Evolutionary conservation across 345 rosid species (phyloP).

Genomic region (Salix dunnii): DNA sequence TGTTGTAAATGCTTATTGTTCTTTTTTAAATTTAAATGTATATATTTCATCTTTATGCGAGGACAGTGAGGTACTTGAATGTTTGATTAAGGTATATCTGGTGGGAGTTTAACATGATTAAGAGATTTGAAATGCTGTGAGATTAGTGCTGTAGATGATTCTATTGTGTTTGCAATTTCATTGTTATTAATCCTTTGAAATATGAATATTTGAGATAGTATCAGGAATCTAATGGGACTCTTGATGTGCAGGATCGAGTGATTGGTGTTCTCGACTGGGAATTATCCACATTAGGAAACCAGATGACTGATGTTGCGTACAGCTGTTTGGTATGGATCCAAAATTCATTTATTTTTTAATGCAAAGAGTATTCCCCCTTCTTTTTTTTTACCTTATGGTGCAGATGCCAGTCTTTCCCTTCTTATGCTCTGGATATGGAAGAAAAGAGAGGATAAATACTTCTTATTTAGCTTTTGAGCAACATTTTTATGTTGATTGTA

Average conservation of each 20-base stretch:
- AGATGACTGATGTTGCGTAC: conserved; percentile 92
- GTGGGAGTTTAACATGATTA: background rate
- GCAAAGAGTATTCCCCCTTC: background rate
- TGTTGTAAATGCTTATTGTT: conserved; percentile 1
- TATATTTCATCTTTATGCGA: conserved; percentile 1
- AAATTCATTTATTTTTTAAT: conserved; percentile 9
- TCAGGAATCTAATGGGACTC: background rate
- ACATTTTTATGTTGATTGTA: background rate
- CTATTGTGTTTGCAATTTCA: background rate
- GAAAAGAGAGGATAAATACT: background rate
- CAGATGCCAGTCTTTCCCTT: background rate
- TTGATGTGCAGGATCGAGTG: conserved; percentile 71
- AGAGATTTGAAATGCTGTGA: background rate
- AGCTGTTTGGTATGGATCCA: conserved; percentile 64
- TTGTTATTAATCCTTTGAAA: background rate
- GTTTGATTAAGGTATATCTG: background rate
- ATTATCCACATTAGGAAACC: conserved; percentile 91
- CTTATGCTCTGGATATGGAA: conserved; percentile 3
- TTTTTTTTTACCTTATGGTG: background rate
- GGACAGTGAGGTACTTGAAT: background rate
- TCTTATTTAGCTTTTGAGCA: background rate
- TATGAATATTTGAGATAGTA: background rate
- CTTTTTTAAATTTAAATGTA: background rate
- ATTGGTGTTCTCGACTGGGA: conserved; percentile 97
- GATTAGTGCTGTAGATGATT: conserved; percentile 5